These are phyloP conservation scores for Globisporangium recalcitrans DNA, from an alignment of 352 stramenopile species.

Conservation along the genomic window DNA sequence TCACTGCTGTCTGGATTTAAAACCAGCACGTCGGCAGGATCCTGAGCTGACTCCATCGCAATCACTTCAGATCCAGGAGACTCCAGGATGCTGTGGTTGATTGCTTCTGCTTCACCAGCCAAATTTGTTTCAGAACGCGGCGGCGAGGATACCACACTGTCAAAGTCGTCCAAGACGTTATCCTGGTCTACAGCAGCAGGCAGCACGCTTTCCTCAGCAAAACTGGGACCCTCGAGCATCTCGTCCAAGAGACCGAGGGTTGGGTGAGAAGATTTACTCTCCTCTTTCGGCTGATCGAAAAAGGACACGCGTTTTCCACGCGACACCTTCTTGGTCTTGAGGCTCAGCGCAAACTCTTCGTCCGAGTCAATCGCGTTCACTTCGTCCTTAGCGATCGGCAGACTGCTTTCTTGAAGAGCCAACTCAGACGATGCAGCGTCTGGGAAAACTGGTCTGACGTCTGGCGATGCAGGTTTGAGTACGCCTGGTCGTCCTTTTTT, in stretches of 20 bases:
- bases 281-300: neutral
- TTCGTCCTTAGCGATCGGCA: neutral
- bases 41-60: neutral
- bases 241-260: constrained; percentile 1
- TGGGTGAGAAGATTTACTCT: neutral
- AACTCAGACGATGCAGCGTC: too few species aligned
- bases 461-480: neutral
- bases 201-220: neutral
- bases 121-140: neutral
- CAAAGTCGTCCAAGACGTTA: neutral
- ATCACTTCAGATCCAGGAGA: too few species aligned
- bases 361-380: constrained; percentile 3
- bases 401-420: neutral
- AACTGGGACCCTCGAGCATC: neutral
- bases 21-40: neutral
- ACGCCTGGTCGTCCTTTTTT: neutral
- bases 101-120: neutral
- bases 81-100: neutral
- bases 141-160: neutral
- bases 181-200: neutral
- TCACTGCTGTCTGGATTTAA: neutral
- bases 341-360: constrained; percentile 9
- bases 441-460: neutral
- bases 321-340: neutral
- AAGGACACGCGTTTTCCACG: constrained; percentile 10